Evolutionary conservation across 1,139 yeast species (phyloP), one percentile per base, ranked within the genome.

Genomic region (Magnusiomyces fungicola): DNA sequence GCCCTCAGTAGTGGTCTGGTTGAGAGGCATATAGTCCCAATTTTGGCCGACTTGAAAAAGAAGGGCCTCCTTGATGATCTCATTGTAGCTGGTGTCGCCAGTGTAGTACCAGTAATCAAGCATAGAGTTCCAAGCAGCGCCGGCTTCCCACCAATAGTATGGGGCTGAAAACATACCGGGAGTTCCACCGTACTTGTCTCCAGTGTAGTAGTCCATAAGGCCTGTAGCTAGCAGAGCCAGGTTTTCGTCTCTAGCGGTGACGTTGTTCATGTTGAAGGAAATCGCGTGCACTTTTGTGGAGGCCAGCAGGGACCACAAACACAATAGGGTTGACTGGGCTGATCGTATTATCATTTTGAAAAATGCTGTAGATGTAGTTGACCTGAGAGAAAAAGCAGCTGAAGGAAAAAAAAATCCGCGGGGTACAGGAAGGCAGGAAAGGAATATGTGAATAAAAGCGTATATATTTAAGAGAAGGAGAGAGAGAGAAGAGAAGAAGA

Each of bases 61-160:
- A 55, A 88, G 61, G 3, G 89, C 83, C 24, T 73, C 69, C 59
- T 76, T 78, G 55, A 84, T 73, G 25, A 76, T 57, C 2, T 71
- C 70, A 52, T 74, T 79, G 60, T 73, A 82, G 0, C 87, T 76
- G 58, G 75, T 75, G 65, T 86, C 82, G 27, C 76, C 69, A 64
- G 88, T 80, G 61, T 76, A 76, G 56, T 70, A 76, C 60, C 81
- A 72, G 62, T 80, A 83, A 62, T 83, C 90, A 47, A 87, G 69
- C 68, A 87, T 61, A 4, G 87, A 76, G 14, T 90, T 92, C 80
- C 87, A 82, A 1, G 86, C 88, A 53, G 88, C 95, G 55, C 95
- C 96, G 39, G 94, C 92, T 69, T 83, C 86, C 96, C 96, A 88
- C 96, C 96, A 88, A 71, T 83, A 86, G 69, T 84, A 85, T 1